A percentile compares a stretch with the other conserved stretches of the same genome.
These are phyloP conservation scores for Aspergillus mulundensis DNA, from an alignment of 495 filamentous ascomycete genomes.

Conservation along the genomic window DNA sequence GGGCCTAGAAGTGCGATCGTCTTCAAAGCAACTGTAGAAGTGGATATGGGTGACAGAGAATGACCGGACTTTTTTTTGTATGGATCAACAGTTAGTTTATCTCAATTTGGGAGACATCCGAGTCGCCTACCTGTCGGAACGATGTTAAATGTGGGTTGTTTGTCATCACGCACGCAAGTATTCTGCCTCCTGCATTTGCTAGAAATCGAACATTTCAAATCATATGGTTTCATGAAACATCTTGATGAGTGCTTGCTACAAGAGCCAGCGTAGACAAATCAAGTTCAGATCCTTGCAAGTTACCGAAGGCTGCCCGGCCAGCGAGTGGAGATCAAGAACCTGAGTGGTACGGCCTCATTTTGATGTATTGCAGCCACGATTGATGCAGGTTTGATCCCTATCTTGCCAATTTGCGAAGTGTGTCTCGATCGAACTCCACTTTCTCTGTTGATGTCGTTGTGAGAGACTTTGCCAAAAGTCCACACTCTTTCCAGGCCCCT, in stretches of 20 bases:
- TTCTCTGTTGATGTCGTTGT: background rate
- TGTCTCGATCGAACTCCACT: background rate
- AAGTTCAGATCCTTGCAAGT: constrained; percentile 8
- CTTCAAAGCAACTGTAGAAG: background rate
- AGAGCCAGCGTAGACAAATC: constrained; percentile 4
- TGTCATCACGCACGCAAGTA: background rate
- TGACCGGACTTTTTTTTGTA: background rate
- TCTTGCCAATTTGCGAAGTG: constrained; percentile 7
- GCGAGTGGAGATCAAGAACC: constrained; percentile 2
- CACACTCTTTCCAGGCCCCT: background rate
- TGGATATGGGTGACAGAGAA: background rate
- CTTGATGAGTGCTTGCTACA: background rate
- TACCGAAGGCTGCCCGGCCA: constrained; percentile 3
- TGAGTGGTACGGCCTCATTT: constrained; percentile 4
- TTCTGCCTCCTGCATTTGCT: constrained; percentile 1
- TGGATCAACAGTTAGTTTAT: constrained; percentile 2
- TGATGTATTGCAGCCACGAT: constrained; percentile 4
- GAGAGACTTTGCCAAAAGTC: constrained; percentile 1
- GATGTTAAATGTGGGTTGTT: constrained; percentile 1
- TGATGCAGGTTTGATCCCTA: constrained; percentile 7
- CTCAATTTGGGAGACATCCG: background rate
- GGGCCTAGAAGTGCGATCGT: background rate
- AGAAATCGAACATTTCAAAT: constrained; percentile 6
- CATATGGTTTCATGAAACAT: constrained; percentile 1
- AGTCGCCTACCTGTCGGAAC: background rate